Base-by-base conservation (phyloP, 2,329 filamentous ascomycete species). In the Simplicillium aogashimaense region DNA sequence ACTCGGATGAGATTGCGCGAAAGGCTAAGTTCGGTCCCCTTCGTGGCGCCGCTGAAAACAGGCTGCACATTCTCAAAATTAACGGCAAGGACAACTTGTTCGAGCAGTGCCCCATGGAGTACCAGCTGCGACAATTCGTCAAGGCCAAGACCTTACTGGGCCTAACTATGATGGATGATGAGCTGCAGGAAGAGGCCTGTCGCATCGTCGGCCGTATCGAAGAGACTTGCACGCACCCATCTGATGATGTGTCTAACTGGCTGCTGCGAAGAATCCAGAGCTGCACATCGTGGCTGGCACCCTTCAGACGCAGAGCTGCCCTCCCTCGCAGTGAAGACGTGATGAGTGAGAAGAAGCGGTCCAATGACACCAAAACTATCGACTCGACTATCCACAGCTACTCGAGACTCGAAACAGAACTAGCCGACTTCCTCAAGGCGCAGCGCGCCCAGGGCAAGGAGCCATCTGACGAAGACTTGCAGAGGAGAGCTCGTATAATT, bases 341-440 rank as follows among this genome's bases (percentile, higher is more conserved):
- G 31, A 63, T 61, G 15, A 64, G 70, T 32, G 62, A 64, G 13
- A 55, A 64, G 32, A 62, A 65, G 33, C 65, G 72, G 20, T 72
- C 72, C 11, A 71, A 64, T 4, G 72, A 78, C 47, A 67, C 68
- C 3, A 70, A 56, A 36, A 70, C 65, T 7, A 75, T 78, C 37
- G 74, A 78, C 53, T 76, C 74, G 15, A 76, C 71, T 10, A 71
- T 80, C 37, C 70, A 77, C 53, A 79, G 70, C 53, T 73, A 72
- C 48, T 69, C 65, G 43, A 61, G 73, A 32, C 57, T 81, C 10
- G 76, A 80, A 41, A 50, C 60, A 14, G 76, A 79, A 48, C 54
- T 81, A 28, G 67, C 63, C 10, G 68, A 74, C 34, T 80, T 68
- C 50, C 57, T 76, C 29, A 60, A 59, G 6, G 46, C 57, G 2